These are phyloP conservation scores for Ophiostoma tasmaniense DNA, from an alignment of 2,329 filamentous ascomycete genomes.

Conservation along the genomic window DNA sequence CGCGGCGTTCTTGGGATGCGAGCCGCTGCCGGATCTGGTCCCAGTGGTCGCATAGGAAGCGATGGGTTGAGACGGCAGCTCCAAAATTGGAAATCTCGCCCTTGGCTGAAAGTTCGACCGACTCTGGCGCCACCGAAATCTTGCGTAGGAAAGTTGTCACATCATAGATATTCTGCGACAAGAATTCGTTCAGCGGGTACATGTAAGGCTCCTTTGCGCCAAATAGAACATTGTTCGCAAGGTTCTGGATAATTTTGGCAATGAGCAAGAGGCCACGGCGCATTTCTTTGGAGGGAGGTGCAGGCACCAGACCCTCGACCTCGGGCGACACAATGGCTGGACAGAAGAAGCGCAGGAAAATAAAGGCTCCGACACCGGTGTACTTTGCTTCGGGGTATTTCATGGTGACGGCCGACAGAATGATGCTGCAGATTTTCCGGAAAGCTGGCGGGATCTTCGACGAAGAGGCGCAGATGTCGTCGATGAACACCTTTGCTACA, in stretches of 20 bases:
- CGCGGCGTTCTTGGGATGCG: conserved; percentile 49
- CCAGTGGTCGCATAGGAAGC: conserved; percentile 65
- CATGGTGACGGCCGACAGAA: conserved; percentile 53
- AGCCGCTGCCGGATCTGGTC: conserved; percentile 59
- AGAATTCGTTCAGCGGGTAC: conserved; percentile 61
- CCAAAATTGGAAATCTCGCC: conserved; percentile 58
- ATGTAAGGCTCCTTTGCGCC: conserved; percentile 66
- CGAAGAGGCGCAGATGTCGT: conserved; percentile 58
- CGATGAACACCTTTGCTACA: conserved; percentile 62
- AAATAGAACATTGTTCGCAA: conserved; percentile 64
- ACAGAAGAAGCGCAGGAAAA: conserved; percentile 65
- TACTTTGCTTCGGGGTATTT: conserved; percentile 63
- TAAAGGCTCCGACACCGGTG: conserved; percentile 62
- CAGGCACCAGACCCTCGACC: conserved; percentile 54
- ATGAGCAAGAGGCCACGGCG: conserved; percentile 59
- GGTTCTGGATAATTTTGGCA: conserved; percentile 62
- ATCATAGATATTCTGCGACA: conserved; percentile 59
- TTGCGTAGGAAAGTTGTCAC: conserved; percentile 59
- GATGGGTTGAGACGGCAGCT: conserved; percentile 59
- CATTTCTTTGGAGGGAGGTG: conserved; percentile 58
- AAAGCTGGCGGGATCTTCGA: conserved; percentile 54
- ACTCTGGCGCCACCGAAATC: conserved; percentile 53
- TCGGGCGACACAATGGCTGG: conserved; percentile 64
- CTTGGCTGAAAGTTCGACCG: conserved; percentile 32
- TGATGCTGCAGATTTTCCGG: conserved; percentile 59